Evolutionary conservation across 1,284 basidiomycete genomes (phyloP).

Genomic region (Ustilago cynodontis): DNA sequence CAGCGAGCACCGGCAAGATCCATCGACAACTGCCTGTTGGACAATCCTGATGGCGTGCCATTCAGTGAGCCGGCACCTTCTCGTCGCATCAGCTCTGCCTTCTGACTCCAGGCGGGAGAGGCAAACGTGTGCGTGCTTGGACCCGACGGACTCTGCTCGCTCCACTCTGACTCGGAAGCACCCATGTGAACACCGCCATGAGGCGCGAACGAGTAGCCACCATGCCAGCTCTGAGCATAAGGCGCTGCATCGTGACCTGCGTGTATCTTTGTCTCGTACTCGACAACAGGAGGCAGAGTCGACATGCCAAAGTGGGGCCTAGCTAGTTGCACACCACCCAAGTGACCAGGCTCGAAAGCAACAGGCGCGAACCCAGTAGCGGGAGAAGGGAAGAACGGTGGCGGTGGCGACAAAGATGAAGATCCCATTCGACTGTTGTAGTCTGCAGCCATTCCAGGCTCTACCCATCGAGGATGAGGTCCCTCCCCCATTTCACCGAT

Average conservation of each 20-base stretch:
- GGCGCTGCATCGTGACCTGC: slow-evolving; percentile 15
- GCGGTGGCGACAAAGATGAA: slow-evolving; percentile 29
- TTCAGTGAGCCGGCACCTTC: slow-evolving; percentile 14
- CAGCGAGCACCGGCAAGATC: slow-evolving; percentile 18
- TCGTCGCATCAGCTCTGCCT: slow-evolving; percentile 29
- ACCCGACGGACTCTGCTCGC: slow-evolving; percentile 39
- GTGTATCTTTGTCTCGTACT: slow-evolving; percentile 16
- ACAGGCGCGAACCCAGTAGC: background rate
- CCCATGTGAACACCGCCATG: slow-evolving; percentile 16
- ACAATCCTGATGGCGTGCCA: slow-evolving; percentile 19
- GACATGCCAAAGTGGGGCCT: slow-evolving; percentile 14
- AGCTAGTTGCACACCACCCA: slow-evolving; percentile 1
- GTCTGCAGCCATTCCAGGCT: slow-evolving; percentile 9
- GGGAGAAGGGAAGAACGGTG: slow-evolving; percentile 18
- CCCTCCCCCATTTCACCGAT: slow-evolving; percentile 7
- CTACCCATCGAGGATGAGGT: slow-evolving; percentile 9
- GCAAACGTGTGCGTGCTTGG: slow-evolving; percentile 31
- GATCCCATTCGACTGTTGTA: slow-evolving; percentile 19
- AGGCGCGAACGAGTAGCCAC: slow-evolving; percentile 6
- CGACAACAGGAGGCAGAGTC: background rate
- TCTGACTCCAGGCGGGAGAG: slow-evolving; percentile 43
- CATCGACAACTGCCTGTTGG: slow-evolving; percentile 23
- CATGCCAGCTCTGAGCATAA: slow-evolving; percentile 32
- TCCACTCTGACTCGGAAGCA: slow-evolving; percentile 35
- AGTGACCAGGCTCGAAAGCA: slow-evolving; percentile 13